Percentiles rank a stretch among this genome's conserved stretches.
These are phyloP conservation scores for Tulasnella sp. DNA, from an alignment of 768 basidiomycete species.

Conservation along the genomic window DNA sequence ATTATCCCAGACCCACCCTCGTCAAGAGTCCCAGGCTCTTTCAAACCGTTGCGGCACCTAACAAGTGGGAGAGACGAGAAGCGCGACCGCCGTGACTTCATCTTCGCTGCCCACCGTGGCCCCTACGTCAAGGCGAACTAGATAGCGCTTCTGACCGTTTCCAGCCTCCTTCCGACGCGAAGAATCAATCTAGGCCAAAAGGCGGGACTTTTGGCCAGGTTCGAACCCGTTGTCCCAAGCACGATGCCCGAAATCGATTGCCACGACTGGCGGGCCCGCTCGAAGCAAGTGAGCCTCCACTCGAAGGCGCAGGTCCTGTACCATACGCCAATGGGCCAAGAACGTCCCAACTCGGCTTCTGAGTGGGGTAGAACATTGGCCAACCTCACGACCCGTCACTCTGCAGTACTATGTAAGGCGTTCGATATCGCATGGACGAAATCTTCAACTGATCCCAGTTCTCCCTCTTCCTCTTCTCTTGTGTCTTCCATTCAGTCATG, in stretches of 20 bases:
- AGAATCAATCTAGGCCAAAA: background rate
- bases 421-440: background rate
- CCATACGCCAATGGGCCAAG: background rate
- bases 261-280: slow-evolving; percentile 14
- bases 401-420: slow-evolving; percentile 1
- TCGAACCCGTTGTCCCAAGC: background rate
- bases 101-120: slow-evolving; percentile 16
- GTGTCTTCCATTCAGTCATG: slow-evolving; percentile 3
- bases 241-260: background rate
- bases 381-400: slow-evolving; percentile 1
- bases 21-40: background rate
- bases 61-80: background rate
- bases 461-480: slow-evolving; percentile 23
- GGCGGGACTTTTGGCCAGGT: background rate
- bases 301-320: background rate
- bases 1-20: background rate
- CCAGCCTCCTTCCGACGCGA: background rate
- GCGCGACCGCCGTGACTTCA: slow-evolving; percentile 7
- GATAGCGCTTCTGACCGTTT: background rate
- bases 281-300: slow-evolving; percentile 10
- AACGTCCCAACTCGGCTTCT: background rate
- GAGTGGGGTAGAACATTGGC: background rate
- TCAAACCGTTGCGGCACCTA: slow-evolving; percentile 9
- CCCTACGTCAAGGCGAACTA: background rate
- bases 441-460: slow-evolving; percentile 20